Percentiles rank a stretch among this genome's conserved stretches.
Conservation (phyloP, 768 basidiomycete species). For the Suillus bovinus region DNA sequence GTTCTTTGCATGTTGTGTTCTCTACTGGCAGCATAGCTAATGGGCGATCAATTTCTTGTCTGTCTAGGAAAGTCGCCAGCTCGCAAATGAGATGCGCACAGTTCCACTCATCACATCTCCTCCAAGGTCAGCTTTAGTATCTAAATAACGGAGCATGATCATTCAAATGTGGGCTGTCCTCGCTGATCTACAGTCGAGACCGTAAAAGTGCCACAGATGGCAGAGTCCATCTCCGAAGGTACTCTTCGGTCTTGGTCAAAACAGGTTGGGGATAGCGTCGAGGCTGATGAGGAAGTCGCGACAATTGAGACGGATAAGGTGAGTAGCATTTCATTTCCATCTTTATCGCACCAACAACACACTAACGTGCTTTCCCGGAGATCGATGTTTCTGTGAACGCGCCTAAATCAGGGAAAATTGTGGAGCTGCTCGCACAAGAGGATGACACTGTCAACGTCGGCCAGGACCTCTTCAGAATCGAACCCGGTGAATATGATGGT, state of each 20-base stretch:
- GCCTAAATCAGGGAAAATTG: slow-evolving; percentile 82
- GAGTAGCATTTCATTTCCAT: slow-evolving; percentile 15
- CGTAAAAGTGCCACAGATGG: slow-evolving; percentile 96
- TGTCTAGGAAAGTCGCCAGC: slow-evolving; percentile 46
- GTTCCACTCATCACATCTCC: slow-evolving; percentile 69
- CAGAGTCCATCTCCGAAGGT: slow-evolving; percentile 97
- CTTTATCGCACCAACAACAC: background rate
- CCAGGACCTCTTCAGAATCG: slow-evolving; percentile 90
- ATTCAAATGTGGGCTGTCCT: slow-evolving; percentile 1
- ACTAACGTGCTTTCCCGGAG: slow-evolving; percentile 40
- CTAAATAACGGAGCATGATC: slow-evolving; percentile 14
- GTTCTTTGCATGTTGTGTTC: slow-evolving; percentile 18
- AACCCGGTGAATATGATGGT: slow-evolving; percentile 71
- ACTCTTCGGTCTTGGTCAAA: slow-evolving; percentile 95
- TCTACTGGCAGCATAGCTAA: slow-evolving; percentile 11
- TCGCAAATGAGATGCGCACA: slow-evolving; percentile 52
- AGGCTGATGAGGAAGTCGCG: slow-evolving; percentile 93
- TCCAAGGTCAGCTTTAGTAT: slow-evolving; percentile 56
- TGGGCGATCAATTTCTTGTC: slow-evolving; percentile 2
- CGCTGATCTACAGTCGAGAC: slow-evolving; percentile 62
- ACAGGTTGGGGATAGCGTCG: slow-evolving; percentile 88
- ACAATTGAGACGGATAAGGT: slow-evolving; percentile 99
- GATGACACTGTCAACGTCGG: slow-evolving; percentile 95
- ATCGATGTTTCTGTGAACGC: slow-evolving; percentile 98
- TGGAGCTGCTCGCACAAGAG: slow-evolving; percentile 83